Base-by-base conservation (phyloP, 2,329 filamentous ascomycete species). In the Botrytis cinerea region DNA sequence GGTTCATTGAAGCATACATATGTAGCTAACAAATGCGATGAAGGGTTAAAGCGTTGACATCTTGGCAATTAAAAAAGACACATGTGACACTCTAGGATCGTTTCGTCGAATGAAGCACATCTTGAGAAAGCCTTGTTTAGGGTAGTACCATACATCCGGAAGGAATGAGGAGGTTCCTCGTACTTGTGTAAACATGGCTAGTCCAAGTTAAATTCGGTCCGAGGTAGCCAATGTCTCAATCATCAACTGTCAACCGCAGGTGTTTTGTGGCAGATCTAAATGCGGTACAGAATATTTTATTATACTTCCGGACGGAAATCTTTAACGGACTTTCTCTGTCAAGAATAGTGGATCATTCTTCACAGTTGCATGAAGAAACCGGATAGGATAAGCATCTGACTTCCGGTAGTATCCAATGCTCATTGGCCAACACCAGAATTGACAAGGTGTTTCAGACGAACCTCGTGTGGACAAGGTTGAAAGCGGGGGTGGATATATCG, bases 191-290 rank as follows among this genome's bases (percentile, higher is more conserved):
- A 51, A 51, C 25, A 71, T 54, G 43, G 32, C 69, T 67, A 54
- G 45, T 40, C 59, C 46, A 46, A 54, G n/a, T 14, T 1, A 67
- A 54, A 72, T 67, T 72, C 70, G 70, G 61, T 67, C 70, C 70
- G 70, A 72, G 70, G 70, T 57, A 57, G 28, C 38, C n/a, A 59
- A 67, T 67, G 70, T 59, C 70, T 72, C 70, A 71, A 40, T 43
- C 22, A 51, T 51, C 54, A 25, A 61, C 43, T 51, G 64, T 43
- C 46, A 43, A 69, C 48, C 66, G 38, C 38, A 57, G 18, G 38
- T 57, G 18, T 51, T 38, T 69, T 57, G 48, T 69, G 48, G 40
- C 45, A 66, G 25, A 43, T 12, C 9, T 64, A 45, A 43, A 48
- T 46, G 43, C 40, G 43, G 25, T 32, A 57, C 35, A 64, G 18